These are phyloP conservation scores for Pseudogymnoascus sp. DNA, from an alignment of 2,329 filamentous ascomycete genomes.

Conservation along the genomic window DNA sequence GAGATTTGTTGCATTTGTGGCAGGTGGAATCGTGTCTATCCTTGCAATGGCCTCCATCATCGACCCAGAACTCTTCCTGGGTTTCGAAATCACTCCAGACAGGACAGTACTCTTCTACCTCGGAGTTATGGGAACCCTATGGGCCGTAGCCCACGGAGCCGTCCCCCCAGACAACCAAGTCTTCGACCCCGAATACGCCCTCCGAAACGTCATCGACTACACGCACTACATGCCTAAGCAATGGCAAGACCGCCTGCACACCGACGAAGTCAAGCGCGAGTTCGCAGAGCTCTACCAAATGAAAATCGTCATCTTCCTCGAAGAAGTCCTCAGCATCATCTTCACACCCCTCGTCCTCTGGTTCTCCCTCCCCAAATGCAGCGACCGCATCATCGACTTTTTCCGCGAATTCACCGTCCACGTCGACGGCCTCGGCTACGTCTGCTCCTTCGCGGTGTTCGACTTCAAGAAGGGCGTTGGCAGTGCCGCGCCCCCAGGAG, in stretches of 20 bases:
- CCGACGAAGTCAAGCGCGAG: constrained; percentile 83
- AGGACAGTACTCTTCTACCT: constrained; percentile 88
- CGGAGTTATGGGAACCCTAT: constrained; percentile 72
- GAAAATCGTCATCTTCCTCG: constrained; percentile 82
- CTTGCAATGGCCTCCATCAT: constrained; percentile 76
- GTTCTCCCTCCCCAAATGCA: constrained; percentile 77
- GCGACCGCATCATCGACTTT: constrained; percentile 91
- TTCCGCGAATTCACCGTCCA: constrained; percentile 97
- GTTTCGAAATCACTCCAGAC: constrained; percentile 83
- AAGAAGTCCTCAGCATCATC: constrained; percentile 87
- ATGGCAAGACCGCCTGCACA: constrained; percentile 86
- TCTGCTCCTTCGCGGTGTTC: constrained; percentile 96
- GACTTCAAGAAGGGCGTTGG: constrained; percentile 79
- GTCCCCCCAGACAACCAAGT: constrained; percentile 83
- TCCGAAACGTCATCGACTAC: constrained; percentile 83
- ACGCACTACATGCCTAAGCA: constrained; percentile 86
- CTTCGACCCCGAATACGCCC: constrained; percentile 83
- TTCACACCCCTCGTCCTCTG: constrained; percentile 85
- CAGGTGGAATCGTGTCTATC: constrained; percentile 78
- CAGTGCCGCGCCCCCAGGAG: constrained; percentile 23
- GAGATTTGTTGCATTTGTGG: constrained; percentile 77
- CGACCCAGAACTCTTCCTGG: constrained; percentile 83
- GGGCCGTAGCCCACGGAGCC: constrained; percentile 73
- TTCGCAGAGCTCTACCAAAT: constrained; percentile 88
- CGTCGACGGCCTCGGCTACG: constrained; percentile 89